These are phyloP conservation scores for Agrostemma githago DNA, from an alignment of 148 eudicot genomes.

Conservation along the genomic window DNA sequence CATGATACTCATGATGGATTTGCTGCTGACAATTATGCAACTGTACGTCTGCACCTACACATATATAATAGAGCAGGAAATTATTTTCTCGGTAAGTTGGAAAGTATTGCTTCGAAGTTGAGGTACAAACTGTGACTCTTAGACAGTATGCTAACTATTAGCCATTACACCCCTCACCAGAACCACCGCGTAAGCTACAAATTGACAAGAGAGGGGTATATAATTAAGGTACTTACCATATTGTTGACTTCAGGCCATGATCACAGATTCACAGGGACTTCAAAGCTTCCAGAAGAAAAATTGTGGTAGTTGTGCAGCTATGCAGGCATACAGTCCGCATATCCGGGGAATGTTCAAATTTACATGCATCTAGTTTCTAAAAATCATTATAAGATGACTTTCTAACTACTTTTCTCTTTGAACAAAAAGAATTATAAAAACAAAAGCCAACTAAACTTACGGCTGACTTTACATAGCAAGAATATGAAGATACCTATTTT, in stretches of 20 bases:
- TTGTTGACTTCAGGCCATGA: neutral
- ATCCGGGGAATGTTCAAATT: neutral
- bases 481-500: neutral
- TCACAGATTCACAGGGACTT: neutral
- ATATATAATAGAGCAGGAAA: neutral
- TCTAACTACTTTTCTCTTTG: neutral
- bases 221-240: neutral
- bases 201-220: neutral
- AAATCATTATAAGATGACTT: neutral
- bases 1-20: neutral
- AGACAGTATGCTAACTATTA: neutral
- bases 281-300: conserved; percentile 1
- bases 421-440: neutral
- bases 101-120: neutral
- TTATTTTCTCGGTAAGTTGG: neutral
- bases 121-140: neutral
- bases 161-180: neutral
- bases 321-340: neutral
- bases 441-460: neutral
- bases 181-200: neutral
- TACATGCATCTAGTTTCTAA: neutral
- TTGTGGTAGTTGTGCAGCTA: neutral
- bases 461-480: neutral
- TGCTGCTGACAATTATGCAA: neutral
- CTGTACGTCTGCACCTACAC: neutral